Evolutionary conservation across 169 alveolate species (phyloP), one percentile per base, ranked within the genome.

Genomic region (Babesia microti): DNA sequence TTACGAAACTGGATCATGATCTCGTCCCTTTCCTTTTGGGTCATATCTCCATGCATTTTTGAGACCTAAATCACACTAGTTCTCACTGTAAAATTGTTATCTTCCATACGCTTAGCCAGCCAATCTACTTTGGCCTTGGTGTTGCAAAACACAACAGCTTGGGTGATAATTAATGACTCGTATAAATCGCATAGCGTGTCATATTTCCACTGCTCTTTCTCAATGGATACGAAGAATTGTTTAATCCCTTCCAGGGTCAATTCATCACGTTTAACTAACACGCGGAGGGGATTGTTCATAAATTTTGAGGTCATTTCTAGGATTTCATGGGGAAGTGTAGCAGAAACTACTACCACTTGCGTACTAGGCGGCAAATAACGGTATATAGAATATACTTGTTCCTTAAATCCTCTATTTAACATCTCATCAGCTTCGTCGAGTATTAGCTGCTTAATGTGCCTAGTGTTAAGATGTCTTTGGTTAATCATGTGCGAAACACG

Each of bases 351-450:
- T 4, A 95, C 98, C 46, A 89, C 94, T 76, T 96, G 94, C 21
- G 91, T 88, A 39, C 84, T 85, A 5, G 96, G 91, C 6, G 98
- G 99, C 24, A 96, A 80, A 81, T 90, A 89, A 39, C 97, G 83
- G 71, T 91, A 94, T 39, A 92, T 91, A 63, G 95, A 97, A 78
- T 95, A 93, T 66, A 83, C 71, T 87, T 91, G 97, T 33, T 80
- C 95, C 79, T 93, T 93, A 79, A 94, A 95, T 19, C 98, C 99
- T 56, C 91, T 78, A 45, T 87, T 89, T 24, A 96, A 76, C 98
- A 94, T 90, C 83, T 94, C 98, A 61, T 96, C 99, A 12, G 99
- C 99, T 61, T 94, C 99, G 50, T 96, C 99, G 26, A 96, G 78
- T 11, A 94, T 81, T 54, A 96, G 76, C 91, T 92, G 86, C 79